Evolutionary conservation across 148 eudicot species (phyloP).

Genomic region (Chenopodium berlandieri): DNA sequence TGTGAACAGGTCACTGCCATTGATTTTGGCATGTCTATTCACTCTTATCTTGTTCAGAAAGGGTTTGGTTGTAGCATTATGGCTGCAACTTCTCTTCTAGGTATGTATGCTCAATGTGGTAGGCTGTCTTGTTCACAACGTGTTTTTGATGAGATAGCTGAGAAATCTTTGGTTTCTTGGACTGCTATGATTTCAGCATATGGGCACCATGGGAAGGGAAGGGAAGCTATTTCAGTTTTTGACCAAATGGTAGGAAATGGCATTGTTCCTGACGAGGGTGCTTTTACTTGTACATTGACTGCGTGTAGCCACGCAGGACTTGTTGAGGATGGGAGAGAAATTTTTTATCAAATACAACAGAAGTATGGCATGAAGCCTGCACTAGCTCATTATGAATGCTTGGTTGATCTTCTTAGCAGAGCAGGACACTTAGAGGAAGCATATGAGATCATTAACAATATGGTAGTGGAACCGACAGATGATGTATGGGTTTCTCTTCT

Average conservation of each 20-base stretch:
- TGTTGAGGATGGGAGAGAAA: constrained; percentile 33
- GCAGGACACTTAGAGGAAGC: constrained; percentile 44
- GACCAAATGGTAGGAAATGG: constrained; percentile 23
- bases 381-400: constrained; percentile 37
- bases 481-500: constrained; percentile 41
- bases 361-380: constrained; percentile 33
- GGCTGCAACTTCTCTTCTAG: constrained; percentile 41
- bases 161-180: constrained; percentile 40
- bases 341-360: constrained; percentile 26
- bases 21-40: constrained; percentile 37
- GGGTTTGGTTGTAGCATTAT: constrained; percentile 32
- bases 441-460: constrained; percentile 29
- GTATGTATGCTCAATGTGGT: constrained; percentile 40
- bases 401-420: constrained; percentile 43
- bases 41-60: constrained; percentile 24
- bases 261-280: constrained; percentile 33
- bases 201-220: constrained; percentile 38
- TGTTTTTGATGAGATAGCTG: constrained; percentile 37
- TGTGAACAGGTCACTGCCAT: constrained; percentile 35
- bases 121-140: constrained; percentile 19
- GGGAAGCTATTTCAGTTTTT: constrained; percentile 30
- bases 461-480: constrained; percentile 30
- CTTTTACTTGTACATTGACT: constrained; percentile 38
- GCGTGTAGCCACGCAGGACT: constrained; percentile 48
- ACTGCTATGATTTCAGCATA: constrained; percentile 39